Conservation (phyloP, 1,284 basidiomycete genomes). For the Microbotryomycetes sp. region DNA sequence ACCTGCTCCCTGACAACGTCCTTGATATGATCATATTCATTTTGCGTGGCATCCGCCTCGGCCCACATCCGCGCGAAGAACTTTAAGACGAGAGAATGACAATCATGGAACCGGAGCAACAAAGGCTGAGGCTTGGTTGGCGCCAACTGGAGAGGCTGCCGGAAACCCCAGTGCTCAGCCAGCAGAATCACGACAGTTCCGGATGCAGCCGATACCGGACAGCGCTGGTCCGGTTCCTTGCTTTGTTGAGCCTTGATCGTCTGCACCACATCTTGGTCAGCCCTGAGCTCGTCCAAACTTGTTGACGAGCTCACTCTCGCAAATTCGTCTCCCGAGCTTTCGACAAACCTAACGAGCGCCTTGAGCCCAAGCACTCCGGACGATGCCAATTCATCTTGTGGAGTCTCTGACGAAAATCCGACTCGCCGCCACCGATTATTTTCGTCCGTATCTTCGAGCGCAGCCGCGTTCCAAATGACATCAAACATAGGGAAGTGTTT, state of each 20-base stretch:
- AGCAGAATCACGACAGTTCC: conserved; percentile 79
- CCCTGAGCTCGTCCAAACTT: background rate
- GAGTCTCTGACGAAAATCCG: conserved; percentile 70
- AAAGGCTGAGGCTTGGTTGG: conserved; percentile 71
- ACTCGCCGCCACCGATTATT: conserved; percentile 65
- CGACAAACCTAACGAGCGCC: conserved; percentile 58
- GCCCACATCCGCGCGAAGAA: conserved; percentile 95
- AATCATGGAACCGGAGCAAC: conserved; percentile 67
- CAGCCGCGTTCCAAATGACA: conserved; percentile 63
- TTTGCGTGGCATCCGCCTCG: conserved; percentile 73
- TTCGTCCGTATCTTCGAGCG: conserved; percentile 48
- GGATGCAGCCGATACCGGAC: conserved; percentile 77
- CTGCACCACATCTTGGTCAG: background rate
- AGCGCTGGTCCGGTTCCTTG: conserved; percentile 65
- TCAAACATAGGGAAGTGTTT: conserved; percentile 57
- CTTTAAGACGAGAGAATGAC: conserved; percentile 67
- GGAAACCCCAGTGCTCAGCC: conserved; percentile 74
- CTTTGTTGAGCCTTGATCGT: conserved; percentile 72
- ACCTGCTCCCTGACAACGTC: conserved; percentile 77
- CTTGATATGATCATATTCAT: conserved; percentile 73
- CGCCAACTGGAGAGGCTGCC: conserved; percentile 53
- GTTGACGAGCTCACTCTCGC: conserved; percentile 56
- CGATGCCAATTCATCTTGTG: conserved; percentile 70
- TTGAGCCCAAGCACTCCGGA: conserved; percentile 80
- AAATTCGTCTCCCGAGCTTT: conserved; percentile 68